Evolutionary conservation across 2,329 filamentous ascomycete genomes (phyloP).

Genomic region (Tolypocladium album): DNA sequence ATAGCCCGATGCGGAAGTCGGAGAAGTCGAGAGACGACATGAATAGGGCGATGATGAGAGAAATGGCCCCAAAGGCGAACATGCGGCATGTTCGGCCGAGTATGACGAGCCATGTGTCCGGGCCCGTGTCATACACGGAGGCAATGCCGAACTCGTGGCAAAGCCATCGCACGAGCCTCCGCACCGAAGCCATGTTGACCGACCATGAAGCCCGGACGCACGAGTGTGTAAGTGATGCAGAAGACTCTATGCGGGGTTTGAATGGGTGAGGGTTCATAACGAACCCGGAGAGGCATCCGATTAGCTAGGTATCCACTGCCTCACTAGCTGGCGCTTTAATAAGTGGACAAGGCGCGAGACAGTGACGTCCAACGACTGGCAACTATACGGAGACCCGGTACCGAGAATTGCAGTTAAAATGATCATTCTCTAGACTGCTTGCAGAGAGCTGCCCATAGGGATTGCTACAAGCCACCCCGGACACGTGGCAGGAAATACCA

Average conservation of each 20-base stretch:
- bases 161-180: constrained; percentile 10
- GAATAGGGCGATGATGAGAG: constrained; percentile 51
- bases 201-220: background rate
- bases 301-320: background rate
- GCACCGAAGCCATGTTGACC: background rate
- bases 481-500: background rate
- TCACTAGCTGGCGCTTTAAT: background rate
- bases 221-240: background rate
- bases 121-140: constrained; percentile 33
- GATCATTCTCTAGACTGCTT: background rate
- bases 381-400: background rate
- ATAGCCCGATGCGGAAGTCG: constrained; percentile 49
- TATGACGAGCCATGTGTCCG: constrained; percentile 44
- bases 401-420: background rate
- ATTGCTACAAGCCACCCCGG: background rate
- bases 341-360: background rate
- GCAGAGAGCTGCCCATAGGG: background rate
- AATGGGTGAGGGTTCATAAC: background rate
- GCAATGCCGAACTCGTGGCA: constrained; percentile 37
- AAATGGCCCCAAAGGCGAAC: constrained; percentile 52
- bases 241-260: background rate
- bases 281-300: background rate
- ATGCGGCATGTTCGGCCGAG: constrained; percentile 41
- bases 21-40: constrained; percentile 44
- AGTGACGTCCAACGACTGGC: background rate